Percentiles rank a stretch among this genome's conserved stretches.
Evolutionary conservation across 257 asterid species (phyloP).

Genomic region (Avicennia marina): DNA sequence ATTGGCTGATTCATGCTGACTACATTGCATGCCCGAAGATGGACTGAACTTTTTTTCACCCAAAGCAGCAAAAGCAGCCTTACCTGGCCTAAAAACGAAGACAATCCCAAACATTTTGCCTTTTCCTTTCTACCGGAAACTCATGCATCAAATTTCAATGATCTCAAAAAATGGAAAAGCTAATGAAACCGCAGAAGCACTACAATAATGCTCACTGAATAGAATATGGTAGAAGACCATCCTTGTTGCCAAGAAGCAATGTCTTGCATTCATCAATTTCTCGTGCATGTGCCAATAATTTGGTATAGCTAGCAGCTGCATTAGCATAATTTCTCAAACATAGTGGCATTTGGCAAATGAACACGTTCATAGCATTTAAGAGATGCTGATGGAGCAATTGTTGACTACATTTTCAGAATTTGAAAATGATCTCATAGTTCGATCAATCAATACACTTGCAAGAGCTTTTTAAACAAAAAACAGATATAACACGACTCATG

Average conservation of each 20-base stretch:
- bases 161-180: neutral
- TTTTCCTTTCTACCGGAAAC: slow-evolving; percentile 60
- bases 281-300: slow-evolving; percentile 72
- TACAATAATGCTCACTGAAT: slow-evolving; percentile 51
- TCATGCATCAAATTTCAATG: slow-evolving; percentile 4
- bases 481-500: neutral
- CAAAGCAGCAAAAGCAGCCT: slow-evolving; percentile 78
- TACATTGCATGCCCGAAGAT: slow-evolving; percentile 23
- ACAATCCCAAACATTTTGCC: slow-evolving; percentile 88
- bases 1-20: slow-evolving; percentile 37
- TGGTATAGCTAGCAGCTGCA: too few species aligned
- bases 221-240: slow-evolving; percentile 80
- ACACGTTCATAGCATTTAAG: too few species aligned
- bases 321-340: neutral
- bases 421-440: neutral
- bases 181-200: slow-evolving; percentile 12
- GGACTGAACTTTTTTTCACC: slow-evolving; percentile 47
- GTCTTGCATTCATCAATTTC: slow-evolving; percentile 94
- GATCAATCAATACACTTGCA: neutral
- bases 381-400: too few species aligned
- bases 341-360: too few species aligned
- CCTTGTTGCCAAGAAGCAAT: slow-evolving; percentile 89
- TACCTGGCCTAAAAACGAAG: slow-evolving; percentile 94
- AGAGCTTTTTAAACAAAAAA: neutral
- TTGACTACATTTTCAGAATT: neutral